phyloP scores from a whole-genome alignment of 176 grass and related monocot genomes.

The Oryza glumipatula region DNA sequence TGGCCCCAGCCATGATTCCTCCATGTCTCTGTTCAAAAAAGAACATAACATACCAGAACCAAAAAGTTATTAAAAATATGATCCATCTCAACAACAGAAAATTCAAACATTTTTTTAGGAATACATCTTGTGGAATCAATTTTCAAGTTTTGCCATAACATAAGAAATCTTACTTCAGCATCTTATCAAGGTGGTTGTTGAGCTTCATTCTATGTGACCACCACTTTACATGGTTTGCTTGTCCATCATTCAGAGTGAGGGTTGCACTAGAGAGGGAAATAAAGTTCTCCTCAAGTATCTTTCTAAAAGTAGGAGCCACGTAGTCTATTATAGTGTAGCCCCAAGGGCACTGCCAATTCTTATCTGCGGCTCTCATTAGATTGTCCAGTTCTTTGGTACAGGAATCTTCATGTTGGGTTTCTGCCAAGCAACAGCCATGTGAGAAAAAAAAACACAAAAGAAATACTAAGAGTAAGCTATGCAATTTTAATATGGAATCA shows the following conservation, averaged over 20 bases:
- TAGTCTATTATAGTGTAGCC: slow-evolving; percentile 58
- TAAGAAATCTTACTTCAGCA: slow-evolving; percentile 66
- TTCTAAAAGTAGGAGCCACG: slow-evolving; percentile 75
- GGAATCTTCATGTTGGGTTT: slow-evolving; percentile 45
- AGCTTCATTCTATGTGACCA: slow-evolving; percentile 76
- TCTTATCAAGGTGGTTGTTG: slow-evolving; percentile 57
- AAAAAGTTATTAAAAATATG: slow-evolving; percentile 27
- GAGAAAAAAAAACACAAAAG: slow-evolving; percentile 19
- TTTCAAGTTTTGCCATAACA: slow-evolving; percentile 31
- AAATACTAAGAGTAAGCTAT: slow-evolving; percentile 32
- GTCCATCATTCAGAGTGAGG: slow-evolving; percentile 36
- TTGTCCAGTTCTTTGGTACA: slow-evolving; percentile 43
- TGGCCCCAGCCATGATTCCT: slow-evolving; percentile 86
- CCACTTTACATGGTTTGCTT: slow-evolving; percentile 53
- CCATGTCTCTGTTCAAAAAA: slow-evolving; percentile 64
- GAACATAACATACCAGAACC: slow-evolving; percentile 28
- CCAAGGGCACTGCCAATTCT: slow-evolving; percentile 84
- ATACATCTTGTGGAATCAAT: slow-evolving; percentile 20
- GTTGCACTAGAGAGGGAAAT: slow-evolving; percentile 53
- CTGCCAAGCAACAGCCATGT: slow-evolving; percentile 50
- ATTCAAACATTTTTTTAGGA: slow-evolving; percentile 6
- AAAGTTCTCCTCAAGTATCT: slow-evolving; percentile 70
- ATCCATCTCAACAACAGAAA: slow-evolving; percentile 4
- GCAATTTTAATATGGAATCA: slow-evolving; percentile 16
- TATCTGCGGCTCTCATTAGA: slow-evolving; percentile 32